Percentiles rank a stretch among this genome's conserved stretches.
These are phyloP conservation scores for Thalassiosira livingstoniorum DNA, from an alignment of 352 stramenopile genomes.

Conservation along the genomic window DNA sequence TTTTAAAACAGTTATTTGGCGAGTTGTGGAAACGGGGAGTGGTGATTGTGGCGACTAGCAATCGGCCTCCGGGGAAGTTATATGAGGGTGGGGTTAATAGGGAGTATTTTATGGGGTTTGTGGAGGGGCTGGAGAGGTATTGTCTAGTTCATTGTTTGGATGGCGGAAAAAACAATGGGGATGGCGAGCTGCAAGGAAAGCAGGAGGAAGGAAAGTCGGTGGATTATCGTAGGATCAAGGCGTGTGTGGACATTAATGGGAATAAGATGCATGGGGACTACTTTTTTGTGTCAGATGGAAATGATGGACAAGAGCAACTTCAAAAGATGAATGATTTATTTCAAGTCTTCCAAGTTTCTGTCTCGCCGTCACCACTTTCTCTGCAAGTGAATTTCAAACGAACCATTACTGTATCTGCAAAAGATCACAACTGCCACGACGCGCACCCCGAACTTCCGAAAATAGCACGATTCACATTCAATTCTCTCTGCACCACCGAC, in stretches of 20 bases:
- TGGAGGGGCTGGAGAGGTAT: constrained; percentile 92
- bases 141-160: constrained; percentile 84
- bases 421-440: too few species aligned
- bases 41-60: constrained; percentile 96
- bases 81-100: constrained; percentile 96
- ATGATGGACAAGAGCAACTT: background rate
- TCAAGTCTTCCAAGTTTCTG: constrained; percentile 25
- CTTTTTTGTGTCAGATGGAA: constrained; percentile 30
- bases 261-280: constrained; percentile 34
- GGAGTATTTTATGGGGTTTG: constrained; percentile 96
- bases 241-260: constrained; percentile 23
- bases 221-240: constrained; percentile 56
- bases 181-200: too few species aligned
- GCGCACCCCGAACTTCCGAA: constrained; percentile 42
- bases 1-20: constrained; percentile 94
- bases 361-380: constrained; percentile 10
- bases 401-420: constrained; percentile 30
- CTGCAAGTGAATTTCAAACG: constrained; percentile 54
- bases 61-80: constrained; percentile 91
- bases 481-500: constrained; percentile 92
- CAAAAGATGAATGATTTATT: background rate
- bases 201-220: too few species aligned
- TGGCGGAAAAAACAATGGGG: constrained; percentile 56
- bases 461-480: constrained; percentile 88
- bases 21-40: constrained; percentile 90